Evolutionary conservation across 2,329 filamentous ascomycete species (phyloP).

Genomic region (Metarhizium sp.): DNA sequence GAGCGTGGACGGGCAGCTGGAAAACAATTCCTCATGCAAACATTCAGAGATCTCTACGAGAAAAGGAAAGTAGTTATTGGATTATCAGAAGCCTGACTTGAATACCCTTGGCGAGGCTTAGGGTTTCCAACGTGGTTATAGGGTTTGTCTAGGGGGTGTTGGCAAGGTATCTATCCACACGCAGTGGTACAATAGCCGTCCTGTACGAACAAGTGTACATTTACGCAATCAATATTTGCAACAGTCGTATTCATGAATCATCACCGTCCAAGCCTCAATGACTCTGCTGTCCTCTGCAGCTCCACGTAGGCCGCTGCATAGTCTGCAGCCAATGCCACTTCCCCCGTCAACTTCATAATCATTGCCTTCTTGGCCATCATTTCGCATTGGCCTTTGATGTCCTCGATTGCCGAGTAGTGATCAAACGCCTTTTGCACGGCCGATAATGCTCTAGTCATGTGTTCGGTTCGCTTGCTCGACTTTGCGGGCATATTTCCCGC

Average conservation of each 20-base stretch:
- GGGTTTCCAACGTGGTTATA: background rate
- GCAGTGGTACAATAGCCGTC: background rate
- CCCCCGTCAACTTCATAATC: constrained; percentile 61
- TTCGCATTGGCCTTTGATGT: constrained; percentile 59
- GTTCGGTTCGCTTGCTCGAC: constrained; percentile 41
- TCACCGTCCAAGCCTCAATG: constrained; percentile 16
- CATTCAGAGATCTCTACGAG: no score
- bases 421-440: constrained; percentile 54
- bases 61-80: background rate
- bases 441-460: constrained; percentile 47
- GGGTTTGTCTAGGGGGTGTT: background rate
- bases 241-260: background rate
- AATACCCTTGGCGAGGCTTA: background rate
- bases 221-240: background rate
- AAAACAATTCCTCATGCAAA: background rate
- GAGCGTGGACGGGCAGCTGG: background rate
- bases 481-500: constrained; percentile 44
- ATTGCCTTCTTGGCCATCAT: constrained; percentile 75
- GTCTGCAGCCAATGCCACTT: constrained; percentile 53
- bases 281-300: constrained; percentile 33
- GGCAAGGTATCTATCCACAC: background rate
- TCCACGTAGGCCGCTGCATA: constrained; percentile 57
- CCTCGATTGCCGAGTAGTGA: constrained; percentile 58
- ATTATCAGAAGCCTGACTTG: background rate
- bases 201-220: background rate